Evolutionary conservation across 768 basidiomycete genomes (phyloP).

Genomic region (Wakefieldia striispora): DNA sequence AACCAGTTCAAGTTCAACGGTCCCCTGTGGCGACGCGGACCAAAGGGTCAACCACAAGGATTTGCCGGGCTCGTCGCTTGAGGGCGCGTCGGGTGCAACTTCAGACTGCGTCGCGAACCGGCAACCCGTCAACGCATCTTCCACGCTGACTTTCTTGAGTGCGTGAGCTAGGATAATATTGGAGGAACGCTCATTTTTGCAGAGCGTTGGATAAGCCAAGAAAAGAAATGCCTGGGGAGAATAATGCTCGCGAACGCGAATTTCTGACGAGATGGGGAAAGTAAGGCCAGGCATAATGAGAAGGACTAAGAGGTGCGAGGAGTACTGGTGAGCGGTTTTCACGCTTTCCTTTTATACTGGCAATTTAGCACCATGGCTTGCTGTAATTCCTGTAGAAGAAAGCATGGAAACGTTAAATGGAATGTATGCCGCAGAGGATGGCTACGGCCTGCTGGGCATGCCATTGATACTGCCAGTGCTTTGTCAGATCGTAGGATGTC

Average conservation of each 20-base stretch:
- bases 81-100: constrained; percentile 25
- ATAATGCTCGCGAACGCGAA: constrained; percentile 38
- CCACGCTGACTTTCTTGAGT: constrained; percentile 39
- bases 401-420: constrained; percentile 10
- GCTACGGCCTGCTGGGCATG: constrained; percentile 1
- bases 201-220: constrained; percentile 40
- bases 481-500: constrained; percentile 1
- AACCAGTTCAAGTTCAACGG: constrained; percentile 39
- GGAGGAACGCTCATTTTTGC: constrained; percentile 44
- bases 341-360: constrained; percentile 10
- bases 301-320: not conserved
- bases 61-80: constrained; percentile 20
- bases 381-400: constrained; percentile 22
- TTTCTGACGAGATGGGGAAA: constrained; percentile 14
- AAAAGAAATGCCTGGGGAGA: constrained; percentile 41
- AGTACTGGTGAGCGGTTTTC: not conserved
- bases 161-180: constrained; percentile 56
- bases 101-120: constrained; percentile 37
- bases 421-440: constrained; percentile 9
- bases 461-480: not conserved
- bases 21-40: constrained; percentile 34
- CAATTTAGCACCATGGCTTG: not conserved
- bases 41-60: constrained; percentile 53
- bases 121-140: constrained; percentile 37
- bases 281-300: constrained; percentile 32